Percentiles rank a stretch among this genome's conserved stretches.
phyloP scores from a whole-genome alignment of 2,329 filamentous ascomycete genomes.

The Colletotrichum sp. region DNA sequence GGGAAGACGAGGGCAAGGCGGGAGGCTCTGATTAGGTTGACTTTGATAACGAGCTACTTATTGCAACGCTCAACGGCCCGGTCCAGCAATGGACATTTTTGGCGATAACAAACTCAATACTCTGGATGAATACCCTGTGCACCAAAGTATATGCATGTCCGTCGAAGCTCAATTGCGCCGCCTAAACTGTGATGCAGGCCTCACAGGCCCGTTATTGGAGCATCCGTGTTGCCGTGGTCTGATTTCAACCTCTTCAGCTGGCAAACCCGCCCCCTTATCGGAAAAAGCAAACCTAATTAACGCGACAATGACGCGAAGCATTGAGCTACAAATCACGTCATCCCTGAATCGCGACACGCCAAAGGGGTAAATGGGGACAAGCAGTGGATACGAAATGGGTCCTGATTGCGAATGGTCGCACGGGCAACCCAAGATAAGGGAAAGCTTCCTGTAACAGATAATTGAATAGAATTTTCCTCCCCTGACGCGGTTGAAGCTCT shows the following conservation, averaged over 20 bases:
- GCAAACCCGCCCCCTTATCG: background rate
- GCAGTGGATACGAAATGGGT: background rate
- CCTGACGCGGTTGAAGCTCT: background rate
- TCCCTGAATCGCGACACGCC: background rate
- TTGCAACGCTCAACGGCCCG: background rate
- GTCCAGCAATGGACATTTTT: background rate
- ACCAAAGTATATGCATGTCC: background rate
- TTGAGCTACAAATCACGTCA: background rate
- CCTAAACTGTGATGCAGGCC: background rate
- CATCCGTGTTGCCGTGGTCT: background rate
- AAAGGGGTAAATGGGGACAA: background rate
- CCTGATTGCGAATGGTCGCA: conserved; percentile 1
- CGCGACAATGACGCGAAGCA: background rate
- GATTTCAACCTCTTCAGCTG: background rate
- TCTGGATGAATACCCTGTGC: background rate
- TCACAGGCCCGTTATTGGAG: background rate
- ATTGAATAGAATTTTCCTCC: background rate
- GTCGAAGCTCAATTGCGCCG: background rate
- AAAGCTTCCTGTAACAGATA: background rate
- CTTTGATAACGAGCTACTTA: background rate
- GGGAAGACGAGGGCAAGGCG: background rate
- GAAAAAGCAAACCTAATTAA: background rate
- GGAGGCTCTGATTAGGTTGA: background rate
- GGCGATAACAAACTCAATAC: background rate
- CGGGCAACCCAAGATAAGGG: background rate